These are phyloP conservation scores for Leccinum disarticulatum DNA, from an alignment of 768 basidiomycete genomes.

Conservation along the genomic window DNA sequence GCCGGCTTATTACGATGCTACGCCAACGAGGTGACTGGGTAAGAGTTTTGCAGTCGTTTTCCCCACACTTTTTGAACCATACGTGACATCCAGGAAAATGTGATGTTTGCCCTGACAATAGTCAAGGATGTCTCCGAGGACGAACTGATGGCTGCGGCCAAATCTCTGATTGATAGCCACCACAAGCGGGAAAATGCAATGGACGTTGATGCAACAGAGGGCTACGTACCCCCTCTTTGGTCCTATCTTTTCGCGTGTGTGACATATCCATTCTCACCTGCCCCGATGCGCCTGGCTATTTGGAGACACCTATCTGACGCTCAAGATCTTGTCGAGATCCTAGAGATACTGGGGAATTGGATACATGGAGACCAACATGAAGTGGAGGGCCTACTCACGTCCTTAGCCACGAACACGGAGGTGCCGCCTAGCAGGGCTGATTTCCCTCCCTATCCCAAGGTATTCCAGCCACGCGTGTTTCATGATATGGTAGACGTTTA, in stretches of 20 bases:
- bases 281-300: conserved; percentile 44
- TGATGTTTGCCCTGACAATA: conserved; percentile 50
- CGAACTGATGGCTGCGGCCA: conserved; percentile 57
- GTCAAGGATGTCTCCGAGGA: conserved; percentile 67
- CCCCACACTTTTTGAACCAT: background rate
- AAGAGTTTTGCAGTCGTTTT: conserved; percentile 13
- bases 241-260: conserved; percentile 40
- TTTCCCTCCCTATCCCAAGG: conserved; percentile 35
- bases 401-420: conserved; percentile 13
- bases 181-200: conserved; percentile 29
- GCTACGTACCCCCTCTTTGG: conserved; percentile 35
- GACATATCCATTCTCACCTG: conserved; percentile 40
- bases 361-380: conserved; percentile 31
- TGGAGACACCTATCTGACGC: conserved; percentile 41
- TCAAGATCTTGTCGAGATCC: conserved; percentile 37
- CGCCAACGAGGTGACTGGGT: conserved; percentile 69
- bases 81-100: conserved; percentile 29
- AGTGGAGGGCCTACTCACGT: conserved; percentile 22
- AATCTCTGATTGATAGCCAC: conserved; percentile 41
- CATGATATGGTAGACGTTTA: conserved; percentile 30
- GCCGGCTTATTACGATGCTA: conserved; percentile 55
- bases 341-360: conserved; percentile 42
- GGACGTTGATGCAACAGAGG: conserved; percentile 37
- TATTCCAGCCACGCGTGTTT: conserved; percentile 38
- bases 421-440: conserved; percentile 17